Conservation (phyloP, 768 basidiomycete genomes). For the Lactifluus subvellereus region DNA sequence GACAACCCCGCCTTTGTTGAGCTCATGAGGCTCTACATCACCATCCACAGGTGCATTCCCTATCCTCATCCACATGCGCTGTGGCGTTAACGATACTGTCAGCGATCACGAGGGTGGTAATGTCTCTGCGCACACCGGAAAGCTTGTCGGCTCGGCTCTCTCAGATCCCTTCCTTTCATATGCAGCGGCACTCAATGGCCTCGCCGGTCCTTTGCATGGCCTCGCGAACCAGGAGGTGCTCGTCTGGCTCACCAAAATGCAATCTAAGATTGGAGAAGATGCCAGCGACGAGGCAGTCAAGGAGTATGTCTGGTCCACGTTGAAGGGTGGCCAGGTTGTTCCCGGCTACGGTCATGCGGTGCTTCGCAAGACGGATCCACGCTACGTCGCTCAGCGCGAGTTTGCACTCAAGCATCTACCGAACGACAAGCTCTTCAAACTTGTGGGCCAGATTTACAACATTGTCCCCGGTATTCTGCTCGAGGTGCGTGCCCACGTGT, state of each 20-base stretch:
- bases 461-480: conserved; percentile 88
- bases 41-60: conserved; percentile 75
- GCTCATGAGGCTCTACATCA: conserved; percentile 91
- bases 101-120: conserved; percentile 99
- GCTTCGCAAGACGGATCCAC: conserved; percentile 86
- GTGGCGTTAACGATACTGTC: neutral
- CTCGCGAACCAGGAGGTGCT: conserved; percentile 97
- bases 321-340: conserved; percentile 90
- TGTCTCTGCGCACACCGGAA: conserved; percentile 92
- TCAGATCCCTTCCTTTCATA: conserved; percentile 97
- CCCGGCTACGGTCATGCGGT: conserved; percentile 91
- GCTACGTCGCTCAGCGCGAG: conserved; percentile 85
- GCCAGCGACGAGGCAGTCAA: conserved; percentile 83
- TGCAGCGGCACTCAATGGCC: conserved; percentile 87
- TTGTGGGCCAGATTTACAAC: conserved; percentile 84
- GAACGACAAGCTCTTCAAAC: conserved; percentile 86
- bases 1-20: conserved; percentile 87
- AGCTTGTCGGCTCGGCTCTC: conserved; percentile 90
- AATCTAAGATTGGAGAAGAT: conserved; percentile 77
- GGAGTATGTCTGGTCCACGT: conserved; percentile 92
- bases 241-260: conserved; percentile 92
- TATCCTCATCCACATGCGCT: neutral
- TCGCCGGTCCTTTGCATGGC: conserved; percentile 95
- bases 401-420: conserved; percentile 84
- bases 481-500: conserved; percentile 44